Conservation (phyloP, 139 green algal genomes). For the Gonium pectorale region DNA sequence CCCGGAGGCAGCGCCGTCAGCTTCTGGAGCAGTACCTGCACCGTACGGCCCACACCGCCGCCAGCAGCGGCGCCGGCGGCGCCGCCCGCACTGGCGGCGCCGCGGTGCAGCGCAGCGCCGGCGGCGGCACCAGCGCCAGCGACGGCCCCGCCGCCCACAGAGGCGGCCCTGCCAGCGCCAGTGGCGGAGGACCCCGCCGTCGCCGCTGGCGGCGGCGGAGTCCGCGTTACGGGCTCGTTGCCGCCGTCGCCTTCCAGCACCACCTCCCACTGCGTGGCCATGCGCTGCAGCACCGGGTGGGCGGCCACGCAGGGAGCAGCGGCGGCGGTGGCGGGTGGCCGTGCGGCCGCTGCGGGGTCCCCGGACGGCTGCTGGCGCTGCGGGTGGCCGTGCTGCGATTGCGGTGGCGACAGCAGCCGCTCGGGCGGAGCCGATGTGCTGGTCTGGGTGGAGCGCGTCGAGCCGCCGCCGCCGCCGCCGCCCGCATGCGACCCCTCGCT, state of each 20-base stretch:
- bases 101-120: background rate
- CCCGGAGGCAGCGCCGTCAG: conserved; percentile 19
- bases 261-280: background rate
- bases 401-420: too few relatives aligned
- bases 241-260: background rate
- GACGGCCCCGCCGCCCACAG: background rate
- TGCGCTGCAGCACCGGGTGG: background rate
- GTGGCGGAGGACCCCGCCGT: background rate
- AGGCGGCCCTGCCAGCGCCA: background rate
- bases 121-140: too few relatives aligned
- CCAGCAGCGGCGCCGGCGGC: background rate
- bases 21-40: conserved; percentile 33
- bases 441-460: too few relatives aligned
- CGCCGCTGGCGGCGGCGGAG: background rate
- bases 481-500: too few relatives aligned
- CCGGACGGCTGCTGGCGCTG: too few relatives aligned
- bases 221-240: background rate
- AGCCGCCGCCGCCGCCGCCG: too few relatives aligned
- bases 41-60: background rate
- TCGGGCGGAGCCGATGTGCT: too few relatives aligned
- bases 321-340: too few relatives aligned
- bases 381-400: too few relatives aligned
- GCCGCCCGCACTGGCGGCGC: background rate
- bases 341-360: too few relatives aligned
- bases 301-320: background rate